Base-by-base conservation (phyloP, 2,329 filamentous ascomycete species). In the Fusarium pseudograminearum region DNA sequence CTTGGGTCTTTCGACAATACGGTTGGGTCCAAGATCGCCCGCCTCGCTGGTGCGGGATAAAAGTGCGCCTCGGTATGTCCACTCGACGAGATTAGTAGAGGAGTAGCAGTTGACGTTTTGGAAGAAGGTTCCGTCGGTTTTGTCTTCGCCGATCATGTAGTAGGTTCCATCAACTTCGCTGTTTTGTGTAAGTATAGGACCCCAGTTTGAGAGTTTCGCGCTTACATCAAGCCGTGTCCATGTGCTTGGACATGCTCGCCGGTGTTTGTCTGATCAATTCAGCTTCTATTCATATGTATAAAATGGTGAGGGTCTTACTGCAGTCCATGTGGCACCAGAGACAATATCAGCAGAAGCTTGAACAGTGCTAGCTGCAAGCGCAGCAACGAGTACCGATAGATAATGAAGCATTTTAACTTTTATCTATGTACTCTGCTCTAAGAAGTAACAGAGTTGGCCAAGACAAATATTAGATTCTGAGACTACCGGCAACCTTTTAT, bases 121-220 rank as follows among this genome's bases (percentile, higher is more conserved):
- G 76, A 91, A 92, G 0, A 81, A 78, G 2, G 81, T 84, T 26
- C 89, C 88, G n/a, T 85, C 79, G 2, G 87, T 86, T 76, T 92
- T 91, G 78, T 92, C 90, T 76, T 92, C 90, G 18, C 90, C 90
- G 34, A 91, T 86, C 79, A 89, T 84, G 79, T 92, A 92, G 80
- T 88, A 92, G 1, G 83, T 85, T 12, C 80, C 82, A 44, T 83
- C 82, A 3, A 86, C 85, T 38, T 74, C 69, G 2, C 70, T 72
- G 9, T 8, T 2, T 7, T 2, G 3, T 0, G 40, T 70, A 2
- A 70, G 28, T 22, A n/a, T n/a, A n/a, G n/a, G n/a, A n/a, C n/a
- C n/a, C n/a, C n/a, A n/a, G n/a, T n/a, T n/a, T n/a, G n/a, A n/a
- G n/a, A n/a, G n/a, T n/a, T n/a, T n/a, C n/a, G n/a, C n/a, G n/a